Conservation (phyloP, 1,284 basidiomycete genomes). For the Leccinum subrobustum region DNA sequence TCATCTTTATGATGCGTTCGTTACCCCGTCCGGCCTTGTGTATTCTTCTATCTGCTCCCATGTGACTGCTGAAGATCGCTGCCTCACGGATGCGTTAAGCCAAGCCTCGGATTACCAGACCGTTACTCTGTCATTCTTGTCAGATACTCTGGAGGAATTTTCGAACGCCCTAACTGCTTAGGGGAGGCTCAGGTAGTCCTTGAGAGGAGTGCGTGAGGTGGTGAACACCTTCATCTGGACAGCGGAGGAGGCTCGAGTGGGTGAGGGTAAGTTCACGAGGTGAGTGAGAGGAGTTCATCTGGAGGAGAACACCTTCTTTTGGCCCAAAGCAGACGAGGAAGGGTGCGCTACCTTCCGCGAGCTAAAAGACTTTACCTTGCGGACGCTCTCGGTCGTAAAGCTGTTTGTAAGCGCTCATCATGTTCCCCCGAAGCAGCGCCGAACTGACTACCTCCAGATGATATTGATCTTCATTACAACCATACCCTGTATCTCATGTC, state of each 20-base stretch:
- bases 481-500: constrained; percentile 53
- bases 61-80: constrained; percentile 27
- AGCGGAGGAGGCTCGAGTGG: too few relatives aligned
- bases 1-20: constrained; percentile 44
- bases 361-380: constrained; percentile 44
- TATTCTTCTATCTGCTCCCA: constrained; percentile 40
- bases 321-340: too few relatives aligned
- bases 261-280: too few relatives aligned
- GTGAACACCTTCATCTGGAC: too few relatives aligned
- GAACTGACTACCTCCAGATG: constrained; percentile 37
- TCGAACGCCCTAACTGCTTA: constrained; percentile 38
- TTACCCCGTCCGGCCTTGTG: constrained; percentile 39
- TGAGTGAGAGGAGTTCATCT: too few relatives aligned
- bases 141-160: constrained; percentile 53
- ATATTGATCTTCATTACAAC: constrained; percentile 77
- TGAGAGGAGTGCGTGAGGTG: too few relatives aligned
- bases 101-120: constrained; percentile 40
- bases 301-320: too few relatives aligned
- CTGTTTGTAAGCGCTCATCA: constrained; percentile 48
- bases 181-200: too few relatives aligned
- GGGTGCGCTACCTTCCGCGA: constrained; percentile 9
- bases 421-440: not conserved
- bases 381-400: constrained; percentile 66
- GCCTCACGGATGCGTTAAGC: constrained; percentile 39
- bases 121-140: constrained; percentile 59